phyloP scores from a whole-genome alignment of 352 stramenopile species.

The Phytophthora cactorum region DNA sequence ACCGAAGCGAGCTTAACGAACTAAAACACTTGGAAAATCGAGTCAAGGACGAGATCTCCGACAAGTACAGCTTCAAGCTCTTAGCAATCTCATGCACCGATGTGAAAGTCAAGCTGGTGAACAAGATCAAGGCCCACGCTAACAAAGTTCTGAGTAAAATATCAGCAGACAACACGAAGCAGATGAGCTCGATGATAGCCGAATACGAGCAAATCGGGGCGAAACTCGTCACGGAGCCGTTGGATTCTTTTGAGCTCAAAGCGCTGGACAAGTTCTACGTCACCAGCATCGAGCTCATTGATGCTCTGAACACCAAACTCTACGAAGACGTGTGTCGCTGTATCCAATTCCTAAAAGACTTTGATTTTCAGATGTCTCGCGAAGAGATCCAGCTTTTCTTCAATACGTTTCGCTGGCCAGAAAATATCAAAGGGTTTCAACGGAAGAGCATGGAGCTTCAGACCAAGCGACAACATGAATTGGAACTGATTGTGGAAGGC shows the following conservation, averaged over 20 bases:
- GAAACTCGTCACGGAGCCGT: constrained; percentile 83
- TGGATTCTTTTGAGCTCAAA: constrained; percentile 92
- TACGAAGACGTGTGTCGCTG: constrained; percentile 76
- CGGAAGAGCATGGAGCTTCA: constrained; percentile 92
- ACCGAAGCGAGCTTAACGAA: constrained; percentile 60
- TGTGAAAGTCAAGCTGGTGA: constrained; percentile 85
- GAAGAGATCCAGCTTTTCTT: constrained; percentile 94
- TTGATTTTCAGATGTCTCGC: constrained; percentile 85
- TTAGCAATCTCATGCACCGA: constrained; percentile 91
- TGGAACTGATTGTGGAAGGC: constrained; percentile 90
- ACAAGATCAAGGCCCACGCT: constrained; percentile 74
- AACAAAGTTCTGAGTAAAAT: constrained; percentile 82
- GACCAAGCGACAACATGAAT: constrained; percentile 87
- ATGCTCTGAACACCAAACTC: constrained; percentile 75
- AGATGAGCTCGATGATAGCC: constrained; percentile 86
- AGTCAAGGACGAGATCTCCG: constrained; percentile 59
- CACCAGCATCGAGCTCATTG: constrained; percentile 74
- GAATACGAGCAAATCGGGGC: constrained; percentile 92
- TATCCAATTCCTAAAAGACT: constrained; percentile 90
- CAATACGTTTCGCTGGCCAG: constrained; percentile 91
- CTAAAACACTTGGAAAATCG: constrained; percentile 58
- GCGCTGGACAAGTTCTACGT: constrained; percentile 87
- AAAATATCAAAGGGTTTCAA: constrained; percentile 92
- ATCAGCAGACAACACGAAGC: constrained; percentile 83
- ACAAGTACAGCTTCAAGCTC: constrained; percentile 91